Evolutionary conservation across 139 green algal species (phyloP).

Genomic region (Spirogloea muscicola): DNA sequence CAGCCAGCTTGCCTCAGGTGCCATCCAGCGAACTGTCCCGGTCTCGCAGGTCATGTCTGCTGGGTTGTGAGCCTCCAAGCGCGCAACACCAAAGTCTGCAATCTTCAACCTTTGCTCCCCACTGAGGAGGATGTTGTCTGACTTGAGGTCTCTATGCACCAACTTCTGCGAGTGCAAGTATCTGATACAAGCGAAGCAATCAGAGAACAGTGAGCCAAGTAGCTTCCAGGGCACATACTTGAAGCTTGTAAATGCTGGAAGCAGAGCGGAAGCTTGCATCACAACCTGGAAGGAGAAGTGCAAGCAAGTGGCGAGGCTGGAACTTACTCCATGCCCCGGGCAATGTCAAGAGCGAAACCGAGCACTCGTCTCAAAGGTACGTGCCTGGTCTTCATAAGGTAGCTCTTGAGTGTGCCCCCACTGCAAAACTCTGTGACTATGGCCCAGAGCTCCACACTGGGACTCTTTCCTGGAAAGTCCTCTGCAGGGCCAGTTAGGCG

Average conservation of each 20-base stretch:
- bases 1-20: conserved; percentile 86
- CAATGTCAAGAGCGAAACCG: conserved; percentile 23
- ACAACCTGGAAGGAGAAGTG: no score
- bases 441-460: conserved; percentile 6
- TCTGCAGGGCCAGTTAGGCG: conserved; percentile 4
- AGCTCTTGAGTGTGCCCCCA: conserved; percentile 21
- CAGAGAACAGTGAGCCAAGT: no score
- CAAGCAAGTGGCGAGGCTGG: no score
- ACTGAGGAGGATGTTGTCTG: conserved; percentile 40
- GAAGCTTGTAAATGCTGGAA: no score
- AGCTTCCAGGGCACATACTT: no score
- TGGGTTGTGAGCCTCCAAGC: conserved; percentile 77
- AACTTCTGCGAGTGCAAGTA: conserved; percentile 34
- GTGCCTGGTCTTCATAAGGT: not conserved
- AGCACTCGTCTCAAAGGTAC: conserved; percentile 2
- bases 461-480: not conserved
- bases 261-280: no score
- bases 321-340: conserved; percentile 20
- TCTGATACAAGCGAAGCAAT: no score
- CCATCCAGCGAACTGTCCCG: conserved; percentile 98
- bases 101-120: conserved; percentile 55
- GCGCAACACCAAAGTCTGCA: conserved; percentile 92
- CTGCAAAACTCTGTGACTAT: conserved; percentile 29
- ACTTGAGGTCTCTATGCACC: conserved; percentile 43
- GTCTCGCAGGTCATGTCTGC: conserved; percentile 94